phyloP scores from a whole-genome alignment of 225 moss, liverwort and hornwort species.

The Physcomitrellopsis africana region DNA sequence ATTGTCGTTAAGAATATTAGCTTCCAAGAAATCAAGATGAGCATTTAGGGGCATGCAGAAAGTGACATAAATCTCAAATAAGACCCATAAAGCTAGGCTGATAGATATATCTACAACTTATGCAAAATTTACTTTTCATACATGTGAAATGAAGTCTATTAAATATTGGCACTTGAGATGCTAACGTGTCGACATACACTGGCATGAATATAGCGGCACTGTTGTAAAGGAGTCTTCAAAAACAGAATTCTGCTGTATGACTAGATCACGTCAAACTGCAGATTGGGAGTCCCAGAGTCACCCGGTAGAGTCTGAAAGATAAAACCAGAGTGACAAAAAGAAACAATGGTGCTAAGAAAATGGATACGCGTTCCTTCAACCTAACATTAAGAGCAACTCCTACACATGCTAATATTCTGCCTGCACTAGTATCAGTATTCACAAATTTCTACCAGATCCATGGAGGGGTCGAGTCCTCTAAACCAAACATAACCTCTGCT shows the following conservation, averaged over 20 bases:
- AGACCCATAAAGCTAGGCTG: too few relatives aligned
- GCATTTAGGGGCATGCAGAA: too few relatives aligned
- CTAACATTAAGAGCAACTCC: conserved; percentile 25
- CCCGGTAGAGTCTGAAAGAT: conserved; percentile 30
- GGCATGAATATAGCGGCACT: conserved; percentile 7
- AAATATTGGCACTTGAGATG: not conserved
- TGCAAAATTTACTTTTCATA: too few relatives aligned
- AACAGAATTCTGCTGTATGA: conserved; percentile 23
- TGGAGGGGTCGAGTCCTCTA: conserved; percentile 23
- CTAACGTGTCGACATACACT: conserved; percentile 18
- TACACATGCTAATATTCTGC: conserved; percentile 39
- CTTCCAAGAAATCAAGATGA: too few relatives aligned
- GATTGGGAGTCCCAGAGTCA: conserved; percentile 20
- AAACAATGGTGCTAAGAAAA: conserved; percentile 33
- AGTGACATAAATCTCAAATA: too few relatives aligned
- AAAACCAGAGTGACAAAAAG: conserved; percentile 29
- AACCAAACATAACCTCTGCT: conserved; percentile 38
- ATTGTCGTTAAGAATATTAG: too few relatives aligned
- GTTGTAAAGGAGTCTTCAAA: conserved; percentile 2
- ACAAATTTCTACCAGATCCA: conserved; percentile 41
- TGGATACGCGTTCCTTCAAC: conserved; percentile 29
- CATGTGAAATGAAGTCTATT: not conserved
- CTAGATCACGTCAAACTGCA: conserved; percentile 26
- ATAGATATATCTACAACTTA: too few relatives aligned
- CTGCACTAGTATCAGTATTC: conserved; percentile 50